These are phyloP conservation scores for Paratinospora sagittata DNA, from an alignment of 164 flowering plant genomes.

Conservation along the genomic window DNA sequence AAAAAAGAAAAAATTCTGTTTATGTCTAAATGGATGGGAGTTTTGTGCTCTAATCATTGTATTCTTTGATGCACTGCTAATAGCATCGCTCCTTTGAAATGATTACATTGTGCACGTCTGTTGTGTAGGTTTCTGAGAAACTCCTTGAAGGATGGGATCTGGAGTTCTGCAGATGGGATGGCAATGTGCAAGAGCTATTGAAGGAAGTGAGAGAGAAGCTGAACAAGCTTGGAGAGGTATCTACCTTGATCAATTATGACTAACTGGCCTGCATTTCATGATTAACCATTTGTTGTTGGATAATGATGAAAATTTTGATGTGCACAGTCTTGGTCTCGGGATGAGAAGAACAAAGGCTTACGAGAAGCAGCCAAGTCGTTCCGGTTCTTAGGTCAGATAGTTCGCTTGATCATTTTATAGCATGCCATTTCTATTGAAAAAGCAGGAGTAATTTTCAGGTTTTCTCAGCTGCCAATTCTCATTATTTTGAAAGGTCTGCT, in stretches of 20 bases:
- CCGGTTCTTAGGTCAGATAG: slow-evolving; percentile 66
- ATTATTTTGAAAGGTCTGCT: not conserved
- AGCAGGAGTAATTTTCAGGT: not conserved
- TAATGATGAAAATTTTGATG: not conserved
- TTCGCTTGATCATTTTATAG: slow-evolving; percentile 65
- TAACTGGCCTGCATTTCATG: not conserved
- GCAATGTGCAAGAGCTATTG: slow-evolving; percentile 50
- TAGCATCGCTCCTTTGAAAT: not conserved
- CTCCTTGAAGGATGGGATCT: slow-evolving; percentile 64
- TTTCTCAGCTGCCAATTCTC: not conserved
- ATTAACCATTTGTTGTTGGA: not conserved
- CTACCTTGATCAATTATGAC: not conserved
- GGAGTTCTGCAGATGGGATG: slow-evolving; percentile 77
- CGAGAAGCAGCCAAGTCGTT: slow-evolving; percentile 78
- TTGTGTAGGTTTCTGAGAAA: slow-evolving; percentile 54
- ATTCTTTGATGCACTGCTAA: not conserved
- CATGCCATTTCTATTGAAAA: not conserved
- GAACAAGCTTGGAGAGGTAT: slow-evolving; percentile 81
- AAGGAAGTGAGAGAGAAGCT: slow-evolving; percentile 70
- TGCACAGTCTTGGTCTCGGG: slow-evolving; percentile 77
- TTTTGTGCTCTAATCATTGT: not conserved
- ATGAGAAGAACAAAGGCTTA: slow-evolving; percentile 77
- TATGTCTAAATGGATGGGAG: not conserved
- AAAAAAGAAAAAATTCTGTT: not conserved
- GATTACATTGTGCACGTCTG: not conserved